Evolutionary conservation across 1,139 yeast species (phyloP), one percentile per base, ranked within the genome.

Genomic region (Entelexis sorbosivorans): DNA sequence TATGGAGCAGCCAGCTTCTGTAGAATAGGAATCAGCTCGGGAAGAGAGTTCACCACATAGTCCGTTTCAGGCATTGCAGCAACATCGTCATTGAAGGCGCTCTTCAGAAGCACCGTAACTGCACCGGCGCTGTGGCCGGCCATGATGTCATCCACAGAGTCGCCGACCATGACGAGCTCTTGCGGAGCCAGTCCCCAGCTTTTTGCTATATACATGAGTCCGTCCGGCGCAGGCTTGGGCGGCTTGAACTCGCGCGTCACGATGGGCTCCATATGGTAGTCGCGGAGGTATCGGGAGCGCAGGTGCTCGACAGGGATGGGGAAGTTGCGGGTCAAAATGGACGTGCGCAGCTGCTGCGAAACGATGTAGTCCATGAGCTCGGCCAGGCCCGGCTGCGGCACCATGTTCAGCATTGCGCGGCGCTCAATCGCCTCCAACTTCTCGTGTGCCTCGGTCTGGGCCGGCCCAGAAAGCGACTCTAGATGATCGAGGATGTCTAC

Each of bases 131-230:
- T 59, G 36, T 69, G 63, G 2, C 83, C 86, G 17, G 82, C 76
- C 44, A 61, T 65, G 78, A 80, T 76, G 61, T 80, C 86, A 62
- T 80, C 86, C 36, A 69, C 65, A 0, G 84, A 79, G 60, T 80
- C 86, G 19, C 86, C 86, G 9, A 80, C 81, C 86, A 80, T 80
- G n/a, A 79, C 61, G 29, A 79, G 59, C 42, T 73, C 68, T 22
- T 64, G 58, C 0, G 82, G 74, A 2, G 63, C 58, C 9, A 74
- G 52, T 6, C 44, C 69, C 78, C 81, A 75, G 5, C 61, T 52
- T 17, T 67, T 56, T 3, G 79, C 73, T 22, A 80, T 79, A 56
- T 77, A 75, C 17, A 74, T 63, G 36, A 80, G 63, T 1, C 85
- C 83, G 40, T 73, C 75, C 0, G 84, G 82, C 16, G 75, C 70